Conservation (phyloP, 495 filamentous ascomycete species). For the Penicillium turbatum region DNA sequence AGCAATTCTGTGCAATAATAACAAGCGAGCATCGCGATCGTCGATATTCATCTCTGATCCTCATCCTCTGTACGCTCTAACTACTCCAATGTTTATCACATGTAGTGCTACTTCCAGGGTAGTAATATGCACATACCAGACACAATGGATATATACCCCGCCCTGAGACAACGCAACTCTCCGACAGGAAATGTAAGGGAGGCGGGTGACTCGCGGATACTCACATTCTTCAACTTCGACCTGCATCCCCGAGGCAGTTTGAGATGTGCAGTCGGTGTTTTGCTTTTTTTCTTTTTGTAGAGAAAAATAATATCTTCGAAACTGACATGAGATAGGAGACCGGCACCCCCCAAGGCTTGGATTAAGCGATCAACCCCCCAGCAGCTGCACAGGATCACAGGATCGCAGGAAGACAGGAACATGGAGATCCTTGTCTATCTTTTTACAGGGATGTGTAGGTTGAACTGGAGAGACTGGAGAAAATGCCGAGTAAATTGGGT, state of each 20-base stretch:
- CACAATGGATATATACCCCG: constrained; percentile 5
- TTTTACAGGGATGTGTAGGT: background rate
- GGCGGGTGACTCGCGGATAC: background rate
- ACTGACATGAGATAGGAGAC: background rate
- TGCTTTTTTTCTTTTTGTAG: background rate
- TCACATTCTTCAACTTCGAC: constrained; percentile 6
- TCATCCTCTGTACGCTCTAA: no score
- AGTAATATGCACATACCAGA: constrained; percentile 3
- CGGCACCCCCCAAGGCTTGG: constrained; percentile 2
- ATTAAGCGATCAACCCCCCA: background rate
- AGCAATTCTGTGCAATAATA: background rate
- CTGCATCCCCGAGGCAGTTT: constrained; percentile 2
- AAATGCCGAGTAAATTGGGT: background rate
- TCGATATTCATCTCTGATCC: no score
- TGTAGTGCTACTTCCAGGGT: background rate
- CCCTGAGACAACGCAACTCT: constrained; percentile 4
- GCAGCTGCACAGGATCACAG: background rate
- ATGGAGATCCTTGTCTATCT: constrained; percentile 1
- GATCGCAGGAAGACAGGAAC: background rate
- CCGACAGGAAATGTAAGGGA: constrained; percentile 7
- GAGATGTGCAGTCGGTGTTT: background rate
- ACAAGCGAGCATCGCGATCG: background rate
- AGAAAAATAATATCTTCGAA: background rate
- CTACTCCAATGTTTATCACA: background rate
- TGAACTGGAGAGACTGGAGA: background rate